Percentiles rank a stretch among this genome's conserved stretches.
Conservation (phyloP, 2,329 filamentous ascomycete species). For the Verticillium nonalfalfae region DNA sequence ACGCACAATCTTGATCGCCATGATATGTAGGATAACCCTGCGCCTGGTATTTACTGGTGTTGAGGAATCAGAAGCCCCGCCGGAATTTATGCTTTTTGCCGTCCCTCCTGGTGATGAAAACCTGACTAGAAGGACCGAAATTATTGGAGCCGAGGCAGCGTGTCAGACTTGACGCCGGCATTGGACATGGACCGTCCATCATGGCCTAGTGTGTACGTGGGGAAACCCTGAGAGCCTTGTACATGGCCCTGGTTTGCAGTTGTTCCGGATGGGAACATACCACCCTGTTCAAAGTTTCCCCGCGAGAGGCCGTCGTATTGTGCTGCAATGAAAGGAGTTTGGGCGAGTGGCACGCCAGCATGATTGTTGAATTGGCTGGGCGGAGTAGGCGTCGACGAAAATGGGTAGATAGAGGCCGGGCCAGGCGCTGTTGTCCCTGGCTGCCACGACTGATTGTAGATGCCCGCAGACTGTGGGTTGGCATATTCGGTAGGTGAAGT, state of each 20-base stretch:
- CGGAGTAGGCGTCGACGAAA: slow-evolving; percentile 30
- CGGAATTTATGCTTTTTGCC: not conserved
- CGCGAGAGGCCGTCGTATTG: slow-evolving; percentile 28
- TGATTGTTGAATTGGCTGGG: slow-evolving; percentile 23
- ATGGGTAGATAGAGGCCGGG: slow-evolving; percentile 38
- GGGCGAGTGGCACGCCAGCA: slow-evolving; percentile 21
- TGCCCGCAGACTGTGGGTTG: slow-evolving; percentile 25
- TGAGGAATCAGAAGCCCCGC: not conserved
- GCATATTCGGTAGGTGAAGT: slow-evolving; percentile 36
- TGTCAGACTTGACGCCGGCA: slow-evolving; percentile 6
- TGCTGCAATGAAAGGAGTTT: slow-evolving; percentile 24
- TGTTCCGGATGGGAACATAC: slow-evolving; percentile 23
- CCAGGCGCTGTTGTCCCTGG: slow-evolving; percentile 32
- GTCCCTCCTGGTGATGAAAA: no score
- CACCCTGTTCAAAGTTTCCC: slow-evolving; percentile 21
- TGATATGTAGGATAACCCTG: not conserved
- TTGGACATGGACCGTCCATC: slow-evolving; percentile 22
- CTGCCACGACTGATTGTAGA: slow-evolving; percentile 40
- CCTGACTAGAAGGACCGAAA: not conserved
- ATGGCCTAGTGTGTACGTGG: slow-evolving; percentile 21
- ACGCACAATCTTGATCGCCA: not conserved
- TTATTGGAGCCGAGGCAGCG: not conserved
- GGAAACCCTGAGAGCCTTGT: slow-evolving; percentile 22
- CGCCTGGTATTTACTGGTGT: not conserved
- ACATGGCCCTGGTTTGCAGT: slow-evolving; percentile 16